Conservation (phyloP, 352 stramenopile genomes). For the Sclerospora graminicola region DNA sequence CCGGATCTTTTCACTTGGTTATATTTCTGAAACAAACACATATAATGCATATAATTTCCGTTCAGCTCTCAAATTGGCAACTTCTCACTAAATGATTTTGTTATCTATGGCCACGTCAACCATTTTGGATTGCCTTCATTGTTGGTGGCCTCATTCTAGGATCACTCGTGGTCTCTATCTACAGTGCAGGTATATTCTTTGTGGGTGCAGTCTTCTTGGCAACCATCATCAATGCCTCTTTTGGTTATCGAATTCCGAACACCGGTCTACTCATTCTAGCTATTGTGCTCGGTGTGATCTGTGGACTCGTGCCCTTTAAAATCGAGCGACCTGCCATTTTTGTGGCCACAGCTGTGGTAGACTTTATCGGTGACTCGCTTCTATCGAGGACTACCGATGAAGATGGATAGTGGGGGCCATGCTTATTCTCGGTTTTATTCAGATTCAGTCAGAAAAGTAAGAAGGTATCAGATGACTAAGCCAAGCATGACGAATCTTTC, state of each 20-base stretch:
- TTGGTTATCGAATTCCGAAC: slow-evolving; percentile 35
- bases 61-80: too few species aligned
- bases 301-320: slow-evolving; percentile 33
- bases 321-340: slow-evolving; percentile 42
- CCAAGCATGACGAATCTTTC: too few species aligned
- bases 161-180: slow-evolving; percentile 39
- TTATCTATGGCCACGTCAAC: slow-evolving; percentile 31
- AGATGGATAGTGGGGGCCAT: slow-evolving; percentile 24
- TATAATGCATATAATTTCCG: too few species aligned
- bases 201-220: slow-evolving; percentile 37
- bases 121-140: slow-evolving; percentile 42
- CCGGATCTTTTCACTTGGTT: too few species aligned
- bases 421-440: slow-evolving; percentile 25
- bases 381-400: slow-evolving; percentile 31
- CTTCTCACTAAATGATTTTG: too few species aligned
- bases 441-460: slow-evolving; percentile 48
- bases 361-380: slow-evolving; percentile 39
- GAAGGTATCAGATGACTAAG: too few species aligned
- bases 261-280: slow-evolving; percentile 31
- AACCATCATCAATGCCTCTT: slow-evolving; percentile 33
- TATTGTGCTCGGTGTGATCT: slow-evolving; percentile 31
- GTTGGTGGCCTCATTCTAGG: slow-evolving; percentile 35
- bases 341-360: slow-evolving; percentile 45
- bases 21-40: too few species aligned
- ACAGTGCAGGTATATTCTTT: slow-evolving; percentile 42